Conservation (phyloP, 768 basidiomycete genomes). For the Zangia roseola region DNA sequence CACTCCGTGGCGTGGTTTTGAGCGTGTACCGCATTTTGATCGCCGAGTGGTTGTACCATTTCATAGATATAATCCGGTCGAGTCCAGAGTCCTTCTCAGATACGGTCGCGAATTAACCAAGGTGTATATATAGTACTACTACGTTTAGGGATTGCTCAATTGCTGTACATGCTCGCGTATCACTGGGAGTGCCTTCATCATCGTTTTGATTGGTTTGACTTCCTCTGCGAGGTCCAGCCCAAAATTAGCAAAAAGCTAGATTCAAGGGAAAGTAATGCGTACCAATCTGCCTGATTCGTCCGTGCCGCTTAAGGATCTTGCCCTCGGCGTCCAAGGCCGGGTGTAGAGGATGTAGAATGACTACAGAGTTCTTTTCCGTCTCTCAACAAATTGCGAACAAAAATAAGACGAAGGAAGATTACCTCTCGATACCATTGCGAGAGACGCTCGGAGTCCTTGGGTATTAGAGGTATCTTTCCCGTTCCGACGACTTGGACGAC, state of each 20-base stretch:
- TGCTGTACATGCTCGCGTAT: slow-evolving; percentile 57
- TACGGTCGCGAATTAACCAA: too few species aligned
- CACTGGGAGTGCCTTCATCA: slow-evolving; percentile 61
- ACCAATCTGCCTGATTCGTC: slow-evolving; percentile 65
- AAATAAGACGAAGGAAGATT: slow-evolving; percentile 10
- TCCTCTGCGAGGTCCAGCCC: slow-evolving; percentile 46
- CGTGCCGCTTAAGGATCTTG: slow-evolving; percentile 57
- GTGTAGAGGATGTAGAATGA: slow-evolving; percentile 68
- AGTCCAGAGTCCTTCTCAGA: too few species aligned
- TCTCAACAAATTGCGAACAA: slow-evolving; percentile 2
- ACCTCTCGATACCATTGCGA: slow-evolving; percentile 76
- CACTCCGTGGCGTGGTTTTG: slow-evolving; percentile 52
- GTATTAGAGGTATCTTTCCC: slow-evolving; percentile 51
- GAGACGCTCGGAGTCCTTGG: slow-evolving; percentile 54
- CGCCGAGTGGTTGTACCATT: too few species aligned
- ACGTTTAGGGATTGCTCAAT: slow-evolving; percentile 15
- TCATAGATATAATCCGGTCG: too few species aligned
- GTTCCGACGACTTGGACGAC: slow-evolving; percentile 80
- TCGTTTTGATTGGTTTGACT: slow-evolving; percentile 71
- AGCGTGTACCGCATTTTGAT: too few species aligned
- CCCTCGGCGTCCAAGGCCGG: slow-evolving; percentile 41
- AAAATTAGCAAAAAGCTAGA: background rate
- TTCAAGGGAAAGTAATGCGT: slow-evolving; percentile 14
- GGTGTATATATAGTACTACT: background rate
- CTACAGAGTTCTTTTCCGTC: slow-evolving; percentile 63